Evolutionary conservation across 768 basidiomycete species (phyloP), one percentile per base, ranked within the genome.

Genomic region (Boletus insuetus): DNA sequence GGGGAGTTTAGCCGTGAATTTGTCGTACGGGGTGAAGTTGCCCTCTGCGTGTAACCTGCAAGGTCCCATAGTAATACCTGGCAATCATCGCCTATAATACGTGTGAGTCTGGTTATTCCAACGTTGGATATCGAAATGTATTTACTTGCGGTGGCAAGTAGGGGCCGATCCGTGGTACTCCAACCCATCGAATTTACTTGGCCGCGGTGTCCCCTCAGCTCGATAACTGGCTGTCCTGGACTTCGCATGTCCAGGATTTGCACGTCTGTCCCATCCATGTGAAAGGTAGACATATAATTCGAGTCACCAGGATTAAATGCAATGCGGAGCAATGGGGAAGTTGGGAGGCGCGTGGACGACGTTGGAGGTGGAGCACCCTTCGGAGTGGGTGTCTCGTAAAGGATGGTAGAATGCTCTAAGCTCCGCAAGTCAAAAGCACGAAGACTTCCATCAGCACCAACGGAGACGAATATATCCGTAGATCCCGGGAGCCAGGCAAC

Each of bases 401-500:
- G 80, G 64, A 99, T 99, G 12, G 97, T 99, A 13, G 94, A 97
- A 73, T 98, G 97, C 70, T 99, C 97, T 43, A 99, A 81, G 62
- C 91, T 92, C 46, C 97, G 87, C 53, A 99, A 78, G 72, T 99
- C 97, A 71, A 98, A 99, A 13, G 96, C 95, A 49, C 97, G 90
- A 48, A 98, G 76, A 60, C 90, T 93, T 12, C 97, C 97, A 67
- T 99, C 97, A 31, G 96, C 96, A 22, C 97, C 97, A 24, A 98
- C 97, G 6, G 94, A 97, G 37, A 98, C 94, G 69, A 99, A 99
- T 60, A 98, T 93, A 69, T 98, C 94, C 13, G 92, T 93, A 10
- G 93, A 95, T 24, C 86, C 84, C 6, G 97, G 97, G 13, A 98
- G 82, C 96, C 97, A 99, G n/a, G 94, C 94, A 40, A 97, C 94